These are phyloP conservation scores for Skeletonema marinoi DNA, from an alignment of 108 stramenopile genomes.

Conservation along the genomic window DNA sequence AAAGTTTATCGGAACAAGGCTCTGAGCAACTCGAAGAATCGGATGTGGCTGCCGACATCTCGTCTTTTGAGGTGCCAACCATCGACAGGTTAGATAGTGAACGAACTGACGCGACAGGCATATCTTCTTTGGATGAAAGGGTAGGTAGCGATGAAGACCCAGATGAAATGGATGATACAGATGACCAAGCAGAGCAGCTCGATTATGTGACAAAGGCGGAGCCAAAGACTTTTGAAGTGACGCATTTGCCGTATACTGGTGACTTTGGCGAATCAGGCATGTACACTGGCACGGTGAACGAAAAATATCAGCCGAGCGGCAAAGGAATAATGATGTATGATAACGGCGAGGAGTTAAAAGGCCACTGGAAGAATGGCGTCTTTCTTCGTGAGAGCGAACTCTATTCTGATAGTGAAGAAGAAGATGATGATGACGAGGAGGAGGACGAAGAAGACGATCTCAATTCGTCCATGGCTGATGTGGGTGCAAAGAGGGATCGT, in stretches of 20 bases:
- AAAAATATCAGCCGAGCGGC: constrained; percentile 46
- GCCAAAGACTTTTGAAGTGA: constrained; percentile 31
- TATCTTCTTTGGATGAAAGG: neutral
- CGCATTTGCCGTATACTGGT: constrained; percentile 42
- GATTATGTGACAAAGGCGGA: neutral
- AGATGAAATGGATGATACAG: neutral
- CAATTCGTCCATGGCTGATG: constrained; percentile 40
- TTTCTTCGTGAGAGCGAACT: constrained; percentile 39
- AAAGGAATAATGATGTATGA: constrained; percentile 47
- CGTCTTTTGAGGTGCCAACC: neutral
- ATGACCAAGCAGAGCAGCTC: neutral
- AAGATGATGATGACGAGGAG: constrained; percentile 31
- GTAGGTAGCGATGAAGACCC: neutral
- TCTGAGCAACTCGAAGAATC: neutral
- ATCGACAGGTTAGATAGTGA: neutral
- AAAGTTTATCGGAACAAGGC: neutral
- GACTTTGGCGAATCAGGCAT: constrained; percentile 44
- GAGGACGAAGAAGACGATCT: constrained; percentile 35
- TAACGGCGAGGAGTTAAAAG: constrained; percentile 37
- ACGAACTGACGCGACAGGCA: neutral
- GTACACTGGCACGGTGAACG: constrained; percentile 49
- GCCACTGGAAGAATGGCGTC: constrained; percentile 42
- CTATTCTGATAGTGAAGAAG: constrained; percentile 44
- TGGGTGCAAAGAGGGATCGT: constrained; percentile 16
- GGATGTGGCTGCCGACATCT: neutral